Evolutionary conservation across 169 alveolate genomes (phyloP).

Genomic region (Perkinsus chesapeaki): DNA sequence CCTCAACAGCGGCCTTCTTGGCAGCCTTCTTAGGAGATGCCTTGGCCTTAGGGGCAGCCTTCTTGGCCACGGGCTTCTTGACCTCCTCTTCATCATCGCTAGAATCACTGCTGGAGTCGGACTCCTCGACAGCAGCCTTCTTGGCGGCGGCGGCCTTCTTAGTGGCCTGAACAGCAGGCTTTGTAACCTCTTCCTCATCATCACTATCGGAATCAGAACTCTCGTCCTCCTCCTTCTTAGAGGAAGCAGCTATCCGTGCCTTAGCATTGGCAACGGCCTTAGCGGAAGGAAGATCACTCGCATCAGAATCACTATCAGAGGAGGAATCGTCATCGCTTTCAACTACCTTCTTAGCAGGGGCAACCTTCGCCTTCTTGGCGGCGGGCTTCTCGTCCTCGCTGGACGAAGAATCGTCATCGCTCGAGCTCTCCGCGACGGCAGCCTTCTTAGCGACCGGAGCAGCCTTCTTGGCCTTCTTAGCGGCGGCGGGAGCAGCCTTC

Average conservation of each 20-base stretch:
- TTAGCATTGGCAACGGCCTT: neutral
- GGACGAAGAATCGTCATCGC: neutral
- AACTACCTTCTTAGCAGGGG: neutral
- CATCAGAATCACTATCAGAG: neutral
- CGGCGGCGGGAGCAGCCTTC: neutral
- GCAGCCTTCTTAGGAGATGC: neutral
- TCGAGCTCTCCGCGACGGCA: neutral
- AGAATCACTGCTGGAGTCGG: neutral
- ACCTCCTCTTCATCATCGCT: neutral
- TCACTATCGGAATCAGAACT: neutral
- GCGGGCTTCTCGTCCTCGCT: slow-evolving; percentile 5
- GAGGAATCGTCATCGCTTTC: neutral
- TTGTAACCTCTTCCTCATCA: neutral
- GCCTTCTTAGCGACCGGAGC: neutral
- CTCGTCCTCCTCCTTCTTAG: neutral
- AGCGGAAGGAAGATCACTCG: neutral
- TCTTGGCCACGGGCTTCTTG: neutral
- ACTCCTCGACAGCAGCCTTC: neutral
- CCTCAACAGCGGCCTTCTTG: neutral
- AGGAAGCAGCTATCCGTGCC: neutral
- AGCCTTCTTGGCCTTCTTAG: neutral
- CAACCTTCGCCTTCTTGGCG: neutral
- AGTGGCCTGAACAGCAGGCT: neutral
- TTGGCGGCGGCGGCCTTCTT: neutral
- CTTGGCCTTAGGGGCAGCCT: neutral